phyloP scores from a whole-genome alignment of 1,284 basidiomycete species.

The Melampsora americana region DNA sequence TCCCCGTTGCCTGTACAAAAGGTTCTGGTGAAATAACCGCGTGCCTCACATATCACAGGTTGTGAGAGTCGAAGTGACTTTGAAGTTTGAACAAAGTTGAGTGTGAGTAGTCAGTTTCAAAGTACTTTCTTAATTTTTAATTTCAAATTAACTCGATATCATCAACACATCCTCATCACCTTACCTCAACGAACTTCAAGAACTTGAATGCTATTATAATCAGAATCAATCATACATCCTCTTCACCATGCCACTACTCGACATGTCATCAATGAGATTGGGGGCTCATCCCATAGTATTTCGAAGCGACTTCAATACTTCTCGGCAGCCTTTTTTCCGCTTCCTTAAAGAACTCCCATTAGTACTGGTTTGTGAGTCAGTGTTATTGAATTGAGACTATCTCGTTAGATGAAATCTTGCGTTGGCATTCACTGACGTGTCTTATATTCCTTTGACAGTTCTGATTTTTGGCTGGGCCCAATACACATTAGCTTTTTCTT shows the following conservation, averaged over 20 bases:
- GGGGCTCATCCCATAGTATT: not conserved
- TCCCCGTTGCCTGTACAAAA: too few species aligned
- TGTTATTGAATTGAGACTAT: not conserved
- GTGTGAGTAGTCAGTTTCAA: too few species aligned
- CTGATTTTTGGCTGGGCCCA: constrained; percentile 29
- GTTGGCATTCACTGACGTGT: not conserved
- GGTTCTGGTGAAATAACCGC: too few species aligned
- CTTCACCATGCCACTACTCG: not conserved
- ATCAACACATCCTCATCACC: too few species aligned
- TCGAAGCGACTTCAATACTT: not conserved
- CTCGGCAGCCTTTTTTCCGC: not conserved
- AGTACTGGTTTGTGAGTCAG: constrained; percentile 37
- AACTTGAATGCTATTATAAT: too few species aligned
- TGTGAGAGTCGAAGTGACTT: too few species aligned
- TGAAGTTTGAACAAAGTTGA: too few species aligned
- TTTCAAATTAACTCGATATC: too few species aligned
- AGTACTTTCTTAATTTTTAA: too few species aligned
- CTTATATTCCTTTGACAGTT: not conserved
- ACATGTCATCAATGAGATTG: constrained; percentile 4
- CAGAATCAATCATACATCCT: not conserved
- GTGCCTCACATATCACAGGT: too few species aligned
- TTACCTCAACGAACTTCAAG: too few species aligned
- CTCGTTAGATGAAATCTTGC: not conserved
- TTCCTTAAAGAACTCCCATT: constrained; percentile 38
- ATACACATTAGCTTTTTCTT: constrained; percentile 32